Percentiles rank a stretch among this genome's conserved stretches.
These are phyloP conservation scores for Cladosporium sp. DNA, from an alignment of 2,329 filamentous ascomycete genomes.

Conservation along the genomic window DNA sequence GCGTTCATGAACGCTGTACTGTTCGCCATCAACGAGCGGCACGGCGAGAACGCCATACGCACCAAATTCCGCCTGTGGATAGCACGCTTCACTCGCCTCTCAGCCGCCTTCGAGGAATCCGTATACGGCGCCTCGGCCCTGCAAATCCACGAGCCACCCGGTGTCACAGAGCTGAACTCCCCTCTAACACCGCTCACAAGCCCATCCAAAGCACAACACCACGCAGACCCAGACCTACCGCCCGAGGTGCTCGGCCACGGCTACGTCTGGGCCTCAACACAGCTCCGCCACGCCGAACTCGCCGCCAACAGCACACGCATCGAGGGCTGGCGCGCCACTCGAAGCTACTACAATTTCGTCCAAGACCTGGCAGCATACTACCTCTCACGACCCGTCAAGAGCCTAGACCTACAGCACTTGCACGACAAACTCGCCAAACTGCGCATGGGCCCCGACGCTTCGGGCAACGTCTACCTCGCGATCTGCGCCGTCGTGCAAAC, in stretches of 20 bases:
- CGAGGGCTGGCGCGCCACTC: conserved; percentile 92
- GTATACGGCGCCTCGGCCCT: conserved; percentile 91
- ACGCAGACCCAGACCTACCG: conserved; percentile 16
- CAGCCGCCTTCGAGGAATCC: conserved; percentile 89
- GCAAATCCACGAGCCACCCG: conserved; percentile 58
- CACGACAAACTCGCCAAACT: conserved; percentile 85
- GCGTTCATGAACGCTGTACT: conserved; percentile 85
- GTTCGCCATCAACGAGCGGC: conserved; percentile 75
- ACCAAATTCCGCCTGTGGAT: conserved; percentile 94
- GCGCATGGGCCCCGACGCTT: conserved; percentile 69
- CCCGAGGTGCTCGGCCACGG: conserved; percentile 62
- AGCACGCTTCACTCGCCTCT: conserved; percentile 85
- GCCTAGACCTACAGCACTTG: conserved; percentile 85
- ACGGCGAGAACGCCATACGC: conserved; percentile 84
- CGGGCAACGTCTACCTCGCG: conserved; percentile 78
- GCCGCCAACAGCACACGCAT: conserved; percentile 88
- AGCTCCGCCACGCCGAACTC: conserved; percentile 74
- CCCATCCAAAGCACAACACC: conserved; percentile 1
- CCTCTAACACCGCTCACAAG: conserved; percentile 28
- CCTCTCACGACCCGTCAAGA: conserved; percentile 56
- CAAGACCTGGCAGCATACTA: conserved; percentile 34
- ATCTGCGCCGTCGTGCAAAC: conserved; percentile 58
- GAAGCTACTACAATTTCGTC: conserved; percentile 93
- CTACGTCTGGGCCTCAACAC: conserved; percentile 89
- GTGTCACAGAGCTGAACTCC: conserved; percentile 82